Percentiles rank a stretch among this genome's conserved stretches.
Evolutionary conservation across 768 basidiomycete species (phyloP).

Genomic region (Coprinopsis marcescibilis): DNA sequence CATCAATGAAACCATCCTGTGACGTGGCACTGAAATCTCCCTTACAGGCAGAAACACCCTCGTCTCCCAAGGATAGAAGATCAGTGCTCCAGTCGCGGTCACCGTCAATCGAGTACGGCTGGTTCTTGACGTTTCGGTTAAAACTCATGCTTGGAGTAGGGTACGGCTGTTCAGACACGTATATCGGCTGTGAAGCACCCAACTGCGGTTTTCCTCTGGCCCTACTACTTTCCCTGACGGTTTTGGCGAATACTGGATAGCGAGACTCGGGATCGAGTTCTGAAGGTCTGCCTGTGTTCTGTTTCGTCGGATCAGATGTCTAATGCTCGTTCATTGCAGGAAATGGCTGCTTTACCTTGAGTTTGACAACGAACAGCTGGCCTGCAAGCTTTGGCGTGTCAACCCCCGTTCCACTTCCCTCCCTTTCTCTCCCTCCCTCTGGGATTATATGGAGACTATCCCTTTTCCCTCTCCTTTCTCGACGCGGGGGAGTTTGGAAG

Average conservation of each 20-base stretch:
- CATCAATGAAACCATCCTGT: neutral
- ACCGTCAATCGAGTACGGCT: slow-evolving; percentile 12
- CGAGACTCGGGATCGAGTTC: slow-evolving; percentile 3
- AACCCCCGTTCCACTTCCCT: too few species aligned
- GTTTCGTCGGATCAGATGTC: neutral
- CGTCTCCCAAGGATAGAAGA: slow-evolving; percentile 14
- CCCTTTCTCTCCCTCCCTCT: too few species aligned
- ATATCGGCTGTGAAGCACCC: neutral
- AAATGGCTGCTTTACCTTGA: too few species aligned
- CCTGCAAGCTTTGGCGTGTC: too few species aligned
- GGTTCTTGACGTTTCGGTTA: slow-evolving; percentile 13
- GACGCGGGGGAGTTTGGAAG: too few species aligned
- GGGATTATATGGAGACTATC: too few species aligned
- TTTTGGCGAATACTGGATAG: slow-evolving; percentile 4
- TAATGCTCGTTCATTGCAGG: too few species aligned
- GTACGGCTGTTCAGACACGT: neutral
- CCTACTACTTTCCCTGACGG: neutral
- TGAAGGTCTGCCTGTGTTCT: neutral
- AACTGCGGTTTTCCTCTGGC: neutral
- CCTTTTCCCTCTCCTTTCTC: too few species aligned
- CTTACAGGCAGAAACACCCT: slow-evolving; percentile 15
- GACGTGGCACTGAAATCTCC: neutral
- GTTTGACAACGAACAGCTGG: too few species aligned
- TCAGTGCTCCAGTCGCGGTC: slow-evolving; percentile 18
- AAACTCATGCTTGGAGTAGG: neutral